A percentile compares a stretch with the other conserved stretches of the same genome.
Conservation (phyloP, 495 filamentous ascomycete species). For the Daldinia grandis region DNA sequence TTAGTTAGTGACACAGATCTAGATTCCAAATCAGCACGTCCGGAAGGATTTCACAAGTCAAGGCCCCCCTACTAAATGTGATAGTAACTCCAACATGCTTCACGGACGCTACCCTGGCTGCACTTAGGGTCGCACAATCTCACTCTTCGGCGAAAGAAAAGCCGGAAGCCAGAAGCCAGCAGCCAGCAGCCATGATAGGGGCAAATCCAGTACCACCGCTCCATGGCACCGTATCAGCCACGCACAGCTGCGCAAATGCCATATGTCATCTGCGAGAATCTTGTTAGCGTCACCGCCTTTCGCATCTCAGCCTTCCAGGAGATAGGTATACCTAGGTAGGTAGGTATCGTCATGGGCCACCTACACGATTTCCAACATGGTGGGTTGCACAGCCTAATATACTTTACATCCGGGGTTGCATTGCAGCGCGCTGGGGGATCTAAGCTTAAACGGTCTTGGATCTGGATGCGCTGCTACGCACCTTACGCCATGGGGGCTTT, state of each 20-base stretch:
- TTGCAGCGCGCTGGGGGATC: neutral
- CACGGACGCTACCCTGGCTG: no score
- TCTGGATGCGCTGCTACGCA: neutral
- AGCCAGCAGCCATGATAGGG: no score
- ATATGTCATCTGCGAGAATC: neutral
- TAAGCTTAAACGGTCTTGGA: neutral
- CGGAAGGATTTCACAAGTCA: no score
- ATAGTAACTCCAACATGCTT: no score
- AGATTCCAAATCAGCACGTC: no score
- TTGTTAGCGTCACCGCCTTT: slow-evolving; percentile 3
- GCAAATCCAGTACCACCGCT: neutral
- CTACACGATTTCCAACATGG: neutral
- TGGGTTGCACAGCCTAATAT: neutral
- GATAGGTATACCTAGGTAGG: no score
- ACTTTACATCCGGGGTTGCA: neutral
- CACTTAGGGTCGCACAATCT: no score
- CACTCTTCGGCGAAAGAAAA: no score
- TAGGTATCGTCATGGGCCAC: no score
- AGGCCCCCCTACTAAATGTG: no score
- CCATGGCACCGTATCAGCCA: neutral
- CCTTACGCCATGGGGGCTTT: neutral
- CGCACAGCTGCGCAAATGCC: neutral
- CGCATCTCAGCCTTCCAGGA: neutral
- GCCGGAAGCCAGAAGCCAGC: no score
- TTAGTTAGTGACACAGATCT: no score